phyloP scores from a whole-genome alignment of 2,329 filamentous ascomycete genomes.

The Ciborinia camelliae region DNA sequence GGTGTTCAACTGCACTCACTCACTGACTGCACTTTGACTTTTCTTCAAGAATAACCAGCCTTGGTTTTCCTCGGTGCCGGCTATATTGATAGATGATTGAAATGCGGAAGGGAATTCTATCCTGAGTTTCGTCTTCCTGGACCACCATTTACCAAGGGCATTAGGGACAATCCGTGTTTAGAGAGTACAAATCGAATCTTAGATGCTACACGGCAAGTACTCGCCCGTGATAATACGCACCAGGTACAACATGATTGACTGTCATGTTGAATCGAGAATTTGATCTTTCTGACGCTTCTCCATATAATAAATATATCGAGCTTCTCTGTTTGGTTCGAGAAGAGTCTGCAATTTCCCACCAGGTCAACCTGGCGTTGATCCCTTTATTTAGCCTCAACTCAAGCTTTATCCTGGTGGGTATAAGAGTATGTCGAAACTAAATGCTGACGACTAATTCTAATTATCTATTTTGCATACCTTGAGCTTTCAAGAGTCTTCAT shows the following conservation, averaged over 20 bases:
- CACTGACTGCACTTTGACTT: background rate
- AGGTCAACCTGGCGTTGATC: conserved; percentile 10
- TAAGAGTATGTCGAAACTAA: background rate
- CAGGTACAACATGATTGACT: background rate
- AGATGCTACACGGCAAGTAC: background rate
- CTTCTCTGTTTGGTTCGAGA: background rate
- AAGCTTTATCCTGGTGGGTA: background rate
- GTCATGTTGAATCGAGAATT: background rate
- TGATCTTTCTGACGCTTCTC: too few species aligned
- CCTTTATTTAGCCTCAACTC: conserved; percentile 1
- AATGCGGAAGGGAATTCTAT: background rate
- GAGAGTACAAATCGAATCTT: background rate
- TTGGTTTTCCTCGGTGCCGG: too few species aligned
- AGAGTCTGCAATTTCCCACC: background rate
- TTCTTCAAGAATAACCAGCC: background rate
- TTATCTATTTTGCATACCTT: too few species aligned
- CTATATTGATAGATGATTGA: background rate
- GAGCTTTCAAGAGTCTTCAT: background rate
- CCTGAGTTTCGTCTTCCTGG: too few species aligned
- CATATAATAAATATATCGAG: background rate
- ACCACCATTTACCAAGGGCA: background rate
- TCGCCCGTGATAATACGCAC: background rate
- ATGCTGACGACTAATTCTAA: background rate
- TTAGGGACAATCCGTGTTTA: background rate
- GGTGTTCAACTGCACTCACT: background rate